Conservation (phyloP, 2,329 filamentous ascomycete genomes). For the Esteya vermicola region DNA sequence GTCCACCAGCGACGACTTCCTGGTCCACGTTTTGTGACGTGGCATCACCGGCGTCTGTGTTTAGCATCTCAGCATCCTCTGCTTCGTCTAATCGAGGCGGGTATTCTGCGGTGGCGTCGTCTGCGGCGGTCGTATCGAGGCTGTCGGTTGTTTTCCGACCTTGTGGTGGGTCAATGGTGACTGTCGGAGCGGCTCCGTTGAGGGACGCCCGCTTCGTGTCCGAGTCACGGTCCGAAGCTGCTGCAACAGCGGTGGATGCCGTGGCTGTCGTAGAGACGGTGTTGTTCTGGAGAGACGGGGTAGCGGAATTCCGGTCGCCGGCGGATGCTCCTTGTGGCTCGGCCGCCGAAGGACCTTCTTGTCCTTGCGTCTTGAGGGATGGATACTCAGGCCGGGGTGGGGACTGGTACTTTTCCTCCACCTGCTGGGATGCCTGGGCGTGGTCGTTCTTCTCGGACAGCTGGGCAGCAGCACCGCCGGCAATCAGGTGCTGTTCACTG, state of each 20-base stretch:
- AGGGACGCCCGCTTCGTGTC: conserved; percentile 28
- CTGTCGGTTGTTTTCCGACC: conserved; percentile 6
- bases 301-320: conserved; percentile 30
- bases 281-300: conserved; percentile 30
- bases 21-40: conserved; percentile 25
- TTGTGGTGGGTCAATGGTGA: conserved; percentile 25
- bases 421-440: conserved; percentile 8
- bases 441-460: conserved; percentile 35
- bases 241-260: conserved; percentile 7
- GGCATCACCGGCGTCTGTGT: not conserved
- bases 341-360: not conserved
- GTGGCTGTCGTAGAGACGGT: conserved; percentile 24
- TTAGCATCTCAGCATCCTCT: conserved; percentile 51
- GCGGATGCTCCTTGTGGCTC: conserved; percentile 13
- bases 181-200: conserved; percentile 22
- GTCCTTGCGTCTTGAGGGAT: too few species aligned
- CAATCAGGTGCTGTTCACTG: conserved; percentile 29
- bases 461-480: conserved; percentile 23
- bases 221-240: conserved; percentile 20
- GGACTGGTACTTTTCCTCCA: conserved; percentile 4
- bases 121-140: conserved; percentile 11
- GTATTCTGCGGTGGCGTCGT: conserved; percentile 13
- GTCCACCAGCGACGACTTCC: conserved; percentile 21
- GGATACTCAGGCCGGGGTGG: not conserved
- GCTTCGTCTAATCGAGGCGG: conserved; percentile 29